Base-by-base conservation (phyloP, 805 yeast species). In the Ogataea pilisensis region DNA sequence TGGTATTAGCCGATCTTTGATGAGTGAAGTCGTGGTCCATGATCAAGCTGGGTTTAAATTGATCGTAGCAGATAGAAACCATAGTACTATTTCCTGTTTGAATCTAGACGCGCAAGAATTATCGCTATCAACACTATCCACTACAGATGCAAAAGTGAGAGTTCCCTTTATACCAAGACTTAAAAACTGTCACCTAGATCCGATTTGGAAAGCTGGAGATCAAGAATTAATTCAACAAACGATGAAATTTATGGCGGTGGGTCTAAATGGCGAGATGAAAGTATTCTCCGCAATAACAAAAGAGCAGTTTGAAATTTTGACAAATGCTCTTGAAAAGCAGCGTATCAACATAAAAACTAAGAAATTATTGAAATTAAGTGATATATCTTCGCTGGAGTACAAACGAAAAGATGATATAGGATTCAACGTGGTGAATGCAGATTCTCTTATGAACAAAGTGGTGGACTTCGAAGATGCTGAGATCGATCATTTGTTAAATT, bases 201-300 rank as follows among this genome's bases (percentile, higher is more conserved):
- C 72, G 1, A 41, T 54, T 16, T 69, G 74, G 73, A 20, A 37
- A 11, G 28, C 41, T 27, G 28, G 22, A 18, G 18, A 17, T 13
- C 14, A 24, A 3, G 19, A 12, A 12, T 11, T 16, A 39, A n/a
- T 14, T 48, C 51, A 7, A 24, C 6, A 13, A 17, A 22, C 27
- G 8, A 16, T 24, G 6, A 42, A 35, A 30, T 54, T 61, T 33
- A 34, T 63, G 14, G 50, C 66, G 11, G 60, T 64, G 41, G 73
- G 73, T 1, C 30, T 69, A 14, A 58, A 63, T 31, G 75, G 75
- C 3, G 70, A 66, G 31, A 42, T 68, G 7, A 50, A 54, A 9
- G 12, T 61, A 2, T 66, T 43, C 30, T 42, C 48, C 4, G 31
- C 36, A 3, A 35, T 51, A 11, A 20, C 44, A 2, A 28, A 36